These are phyloP conservation scores for Aureobasidium sp. DNA, from an alignment of 2,329 filamentous ascomycete species.

Conservation along the genomic window DNA sequence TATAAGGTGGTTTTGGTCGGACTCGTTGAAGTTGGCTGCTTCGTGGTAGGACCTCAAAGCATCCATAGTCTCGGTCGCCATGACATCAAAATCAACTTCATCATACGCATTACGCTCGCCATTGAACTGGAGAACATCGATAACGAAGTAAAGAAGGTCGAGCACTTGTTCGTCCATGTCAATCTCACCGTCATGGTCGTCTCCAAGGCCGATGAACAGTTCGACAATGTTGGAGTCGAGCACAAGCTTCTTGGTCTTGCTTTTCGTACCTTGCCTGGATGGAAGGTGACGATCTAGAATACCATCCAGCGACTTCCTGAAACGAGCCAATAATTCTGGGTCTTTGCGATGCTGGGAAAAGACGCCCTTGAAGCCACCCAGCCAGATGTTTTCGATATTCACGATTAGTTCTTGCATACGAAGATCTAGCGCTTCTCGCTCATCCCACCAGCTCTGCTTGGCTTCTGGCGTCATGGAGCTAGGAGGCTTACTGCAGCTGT, in stretches of 20 bases:
- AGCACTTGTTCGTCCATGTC: conserved; percentile 86
- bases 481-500: conserved; percentile 67
- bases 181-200: conserved; percentile 57
- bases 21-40: conserved; percentile 30
- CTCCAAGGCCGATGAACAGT: conserved; percentile 78
- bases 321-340: conserved; percentile 60
- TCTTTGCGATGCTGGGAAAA: conserved; percentile 67
- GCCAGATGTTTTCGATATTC: conserved; percentile 88
- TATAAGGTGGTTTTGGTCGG: conserved; percentile 61
- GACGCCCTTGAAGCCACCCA: conserved; percentile 91
- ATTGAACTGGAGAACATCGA: conserved; percentile 94
- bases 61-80: conserved; percentile 83
- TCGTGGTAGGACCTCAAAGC: conserved; percentile 73
- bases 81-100: conserved; percentile 89
- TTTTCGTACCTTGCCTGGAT: conserved; percentile 58
- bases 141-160: conserved; percentile 90
- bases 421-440: conserved; percentile 70
- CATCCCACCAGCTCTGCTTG: conserved; percentile 82
- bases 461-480: conserved; percentile 68
- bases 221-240: conserved; percentile 68
- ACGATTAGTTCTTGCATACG: conserved; percentile 70
- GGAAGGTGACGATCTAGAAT: conserved; percentile 80
- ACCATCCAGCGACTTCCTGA: conserved; percentile 69
- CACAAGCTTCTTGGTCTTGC: conserved; percentile 44
- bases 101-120: conserved; percentile 96